Base-by-base conservation (phyloP, 148 eudicot species). In the Cornus controversa region DNA sequence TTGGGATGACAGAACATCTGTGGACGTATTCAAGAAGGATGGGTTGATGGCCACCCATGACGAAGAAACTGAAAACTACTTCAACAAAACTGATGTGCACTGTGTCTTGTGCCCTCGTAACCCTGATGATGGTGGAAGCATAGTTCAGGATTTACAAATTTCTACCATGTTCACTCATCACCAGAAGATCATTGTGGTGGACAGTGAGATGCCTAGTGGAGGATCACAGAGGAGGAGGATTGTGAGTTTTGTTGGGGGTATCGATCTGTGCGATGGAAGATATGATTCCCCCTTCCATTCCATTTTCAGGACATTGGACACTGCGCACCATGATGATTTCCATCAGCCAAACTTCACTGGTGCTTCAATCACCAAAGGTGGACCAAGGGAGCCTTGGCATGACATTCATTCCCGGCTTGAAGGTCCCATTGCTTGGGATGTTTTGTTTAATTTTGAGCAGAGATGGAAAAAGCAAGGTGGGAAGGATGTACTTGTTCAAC, bases 311-410 rank as follows among this genome's bases (percentile, higher is more conserved):
- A 92, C 97, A 13, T 82, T 92, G 50, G 92, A 89, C 75, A 86
- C 88, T 16, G 89, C 91, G 29, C 97, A 92, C 73, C 91, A 87
- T 58, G 86, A 92, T 74, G 97, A 92, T 81, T 92, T 92, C 78
- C 97, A 92, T 67, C 97, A 92, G 71, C 92, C 97, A 10, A 92
- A 92, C 78, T 90, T 80, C 72, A 71, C 86, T 24, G 92, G 84
- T 42, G 86, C 84, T 23, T 72, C 90, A n/a, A 90, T 90, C 63
- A 79, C 84, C 14, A 92, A 90, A 86, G 94, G 97, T 75, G 97
- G 97, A 2, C 97, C 97, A 3, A 83, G 97, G 75, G 97, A 92
- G 85, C 97, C 97, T 15, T 92, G 97, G 97, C 97, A 92, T 37
- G 97, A 92, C 74, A 92, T 92, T 70, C 97, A 92, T 77, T 90